Evolutionary conservation across 2,329 filamentous ascomycete species (phyloP), one percentile per base, ranked within the genome.

Genomic region (Colletotrichum musae): DNA sequence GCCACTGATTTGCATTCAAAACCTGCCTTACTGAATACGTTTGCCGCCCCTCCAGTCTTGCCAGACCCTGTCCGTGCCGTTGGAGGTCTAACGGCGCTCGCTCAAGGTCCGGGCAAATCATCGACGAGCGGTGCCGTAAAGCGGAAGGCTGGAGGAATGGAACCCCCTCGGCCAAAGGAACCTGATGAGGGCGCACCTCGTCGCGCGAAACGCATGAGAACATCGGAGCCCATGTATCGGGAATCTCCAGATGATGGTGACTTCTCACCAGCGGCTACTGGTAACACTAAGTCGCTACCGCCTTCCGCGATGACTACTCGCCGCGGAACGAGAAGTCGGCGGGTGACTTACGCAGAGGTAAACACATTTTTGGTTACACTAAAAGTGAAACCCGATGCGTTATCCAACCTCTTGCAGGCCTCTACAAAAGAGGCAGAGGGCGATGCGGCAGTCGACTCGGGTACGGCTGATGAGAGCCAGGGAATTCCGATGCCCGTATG

Each of bases 291-390:
- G n/a, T 21, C 39, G 56, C 36, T 15, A 48, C 13, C 18, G n/a
- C 32, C 45, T 6, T 7, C 39, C 15, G 48, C 41, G 16, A 39
- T 57, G 36, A 28, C 57, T 16, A 61, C 62, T 12, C 50, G 63
- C 12, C 56, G 63, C 21, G 52, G 51, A n/a, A 32, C 51, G 15
- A 48, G 60, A 39, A 56, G 50, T n/a, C 39, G 50, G 52, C 45
- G 21, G 28, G 26, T 26, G 18, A 21, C 45, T 12, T 36, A 36
- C 15, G 16, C 36, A 13, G 45, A 51, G n/a, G 12, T 4, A 15
- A 24, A 13, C 16, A 59, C 68, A 2, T 50, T 64, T 13, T 56
- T 71, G 39, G 54, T 72, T 9, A 72, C 56, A 16, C 51, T 72
- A 3, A 68, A 64, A 39, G 39, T 68, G 28, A 47, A 50, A n/a